phyloP scores from a whole-genome alignment of 441 rosid genomes.

The Kokia cookei region DNA sequence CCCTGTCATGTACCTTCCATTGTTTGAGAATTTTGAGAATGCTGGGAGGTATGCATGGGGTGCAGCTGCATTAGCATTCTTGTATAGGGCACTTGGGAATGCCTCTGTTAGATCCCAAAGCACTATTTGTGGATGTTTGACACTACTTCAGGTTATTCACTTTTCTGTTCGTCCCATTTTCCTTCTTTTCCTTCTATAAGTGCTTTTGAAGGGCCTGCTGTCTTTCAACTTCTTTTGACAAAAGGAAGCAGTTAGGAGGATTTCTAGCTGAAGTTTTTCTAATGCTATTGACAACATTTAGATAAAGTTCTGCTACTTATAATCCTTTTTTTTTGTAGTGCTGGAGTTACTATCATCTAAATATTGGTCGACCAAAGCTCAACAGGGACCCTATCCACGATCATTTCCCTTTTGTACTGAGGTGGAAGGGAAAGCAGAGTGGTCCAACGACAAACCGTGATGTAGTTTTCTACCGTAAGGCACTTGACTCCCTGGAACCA shows the following conservation, averaged over 20 bases:
- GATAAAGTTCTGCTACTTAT: slow-evolving; percentile 15
- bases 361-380: slow-evolving; percentile 88
- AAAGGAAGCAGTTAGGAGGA: background rate
- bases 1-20: slow-evolving; percentile 95
- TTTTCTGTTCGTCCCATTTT: background rate
- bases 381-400: slow-evolving; percentile 72
- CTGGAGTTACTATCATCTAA: slow-evolving; percentile 96
- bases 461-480: slow-evolving; percentile 85
- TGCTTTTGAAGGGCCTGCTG: background rate
- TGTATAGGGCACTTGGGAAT: slow-evolving; percentile 95
- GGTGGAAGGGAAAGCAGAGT: slow-evolving; percentile 95
- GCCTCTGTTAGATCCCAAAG: slow-evolving; percentile 97
- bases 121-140: slow-evolving; percentile 95
- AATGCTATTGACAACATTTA: background rate
- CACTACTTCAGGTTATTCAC: slow-evolving; percentile 64
- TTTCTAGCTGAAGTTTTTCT: background rate
- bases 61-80: slow-evolving; percentile 88
- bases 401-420: slow-evolving; percentile 84
- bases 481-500: slow-evolving; percentile 71
- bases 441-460: slow-evolving; percentile 96
- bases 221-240: slow-evolving; percentile 4
- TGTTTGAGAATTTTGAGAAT: slow-evolving; percentile 76
- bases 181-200: background rate
- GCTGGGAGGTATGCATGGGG: slow-evolving; percentile 95
- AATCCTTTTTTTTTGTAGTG: slow-evolving; percentile 46